Conservation (phyloP, 2,329 filamentous ascomycete species). For the Venturia asperata region DNA sequence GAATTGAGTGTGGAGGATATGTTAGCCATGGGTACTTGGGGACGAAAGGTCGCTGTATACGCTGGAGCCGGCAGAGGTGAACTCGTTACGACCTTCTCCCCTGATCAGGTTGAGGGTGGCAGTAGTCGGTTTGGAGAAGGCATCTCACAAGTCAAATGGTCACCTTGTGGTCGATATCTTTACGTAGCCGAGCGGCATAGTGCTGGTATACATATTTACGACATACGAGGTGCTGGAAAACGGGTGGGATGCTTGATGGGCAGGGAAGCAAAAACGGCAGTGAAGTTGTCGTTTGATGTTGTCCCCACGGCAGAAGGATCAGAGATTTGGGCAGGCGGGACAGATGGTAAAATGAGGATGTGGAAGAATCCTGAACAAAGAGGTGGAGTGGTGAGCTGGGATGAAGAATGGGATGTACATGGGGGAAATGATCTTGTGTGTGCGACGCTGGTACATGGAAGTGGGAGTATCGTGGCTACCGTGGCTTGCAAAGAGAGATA, state of each 20-base stretch:
- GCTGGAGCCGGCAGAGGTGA: slow-evolving; percentile 43
- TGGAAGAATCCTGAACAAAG: slow-evolving; percentile 30
- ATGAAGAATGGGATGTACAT: slow-evolving; percentile 6
- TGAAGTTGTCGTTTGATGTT: slow-evolving; percentile 51
- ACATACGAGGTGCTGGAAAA: slow-evolving; percentile 49
- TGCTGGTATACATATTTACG: slow-evolving; percentile 50
- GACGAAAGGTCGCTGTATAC: slow-evolving; percentile 51
- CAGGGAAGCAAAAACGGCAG: slow-evolving; percentile 42
- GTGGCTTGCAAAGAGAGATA: slow-evolving; percentile 34
- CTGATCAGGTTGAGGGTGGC: slow-evolving; percentile 25
- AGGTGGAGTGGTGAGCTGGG: slow-evolving; percentile 26
- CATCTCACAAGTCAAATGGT: slow-evolving; percentile 52
- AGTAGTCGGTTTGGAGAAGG: slow-evolving; percentile 41
- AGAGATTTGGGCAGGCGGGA: slow-evolving; percentile 54
- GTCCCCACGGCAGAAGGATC: slow-evolving; percentile 33
- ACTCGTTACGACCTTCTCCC: slow-evolving; percentile 44
- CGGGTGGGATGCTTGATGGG: slow-evolving; percentile 44
- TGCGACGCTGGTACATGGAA: slow-evolving; percentile 8
- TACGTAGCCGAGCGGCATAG: slow-evolving; percentile 52
- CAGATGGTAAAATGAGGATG: slow-evolving; percentile 46
- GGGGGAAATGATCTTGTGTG: slow-evolving; percentile 7
- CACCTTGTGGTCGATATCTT: slow-evolving; percentile 50
- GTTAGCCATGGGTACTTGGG: slow-evolving; percentile 50
- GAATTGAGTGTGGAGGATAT: slow-evolving; percentile 43
- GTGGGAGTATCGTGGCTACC: slow-evolving; percentile 30